Base-by-base conservation (phyloP, 2,329 filamentous ascomycete genomes). In the Hysterium pulicare region DNA sequence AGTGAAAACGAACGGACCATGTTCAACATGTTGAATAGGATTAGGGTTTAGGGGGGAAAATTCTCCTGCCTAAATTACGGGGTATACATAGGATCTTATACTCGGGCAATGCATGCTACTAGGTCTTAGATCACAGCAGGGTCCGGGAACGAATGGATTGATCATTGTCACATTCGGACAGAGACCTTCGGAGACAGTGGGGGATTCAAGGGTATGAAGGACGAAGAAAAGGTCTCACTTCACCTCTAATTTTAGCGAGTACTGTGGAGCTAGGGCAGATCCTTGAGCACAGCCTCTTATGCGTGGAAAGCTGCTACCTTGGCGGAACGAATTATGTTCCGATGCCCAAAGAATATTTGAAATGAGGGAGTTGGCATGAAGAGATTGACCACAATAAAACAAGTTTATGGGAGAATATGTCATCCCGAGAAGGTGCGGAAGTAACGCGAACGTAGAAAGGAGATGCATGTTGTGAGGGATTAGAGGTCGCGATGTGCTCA, bases 241-340 rank as follows among this genome's bases (percentile, higher is more conserved):
- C 33, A 26, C 38, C 44, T 44, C 48, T 51, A 49, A 40, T 33
- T 45, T 47, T 44, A 53, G 50, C 43, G 50, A 48, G 32, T 24
- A 32, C 42, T 47, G 50, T 13, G 40, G 13, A 19, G 42, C 33
- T 15, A 20, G 24, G 17, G 16, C 33, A 39, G 26, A 45, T 41
- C 45, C 48, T 44, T 45, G 49, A 30, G 31, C 41, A 33, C 44
- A 24, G 4, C 17, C 39, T 42, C 38, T 48, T 40, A 42, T 23
- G 40, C 33, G 28, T 15, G 31, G 23, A 22, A 11, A 33, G 20
- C 32, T 20, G 24, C 8, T 28, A 28, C 13, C 24, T 13, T 7
- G 8, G 13, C 24, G 8, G 24, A 8, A 28, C 24, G 8, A 28
- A 28, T 28, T 13, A 28, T 28, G 8, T 8, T 13, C 24, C 13